Conservation (phyloP, 495 filamentous ascomycete genomes). For the Penicillium odoratum region DNA sequence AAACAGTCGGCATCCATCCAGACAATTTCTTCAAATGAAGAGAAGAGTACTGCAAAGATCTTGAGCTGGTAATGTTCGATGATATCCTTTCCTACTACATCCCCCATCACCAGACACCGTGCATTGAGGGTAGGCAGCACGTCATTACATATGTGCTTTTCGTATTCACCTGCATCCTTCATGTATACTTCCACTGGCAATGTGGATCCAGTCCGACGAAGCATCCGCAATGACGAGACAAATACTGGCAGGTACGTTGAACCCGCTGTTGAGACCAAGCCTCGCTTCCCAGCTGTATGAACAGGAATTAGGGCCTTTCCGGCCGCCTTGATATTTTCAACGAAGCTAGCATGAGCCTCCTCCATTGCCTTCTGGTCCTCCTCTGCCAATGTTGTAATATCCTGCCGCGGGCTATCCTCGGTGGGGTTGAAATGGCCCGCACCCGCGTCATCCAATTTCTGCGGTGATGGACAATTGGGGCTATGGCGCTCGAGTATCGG, state of each 20-base stretch:
- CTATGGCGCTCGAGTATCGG: slow-evolving; percentile 35
- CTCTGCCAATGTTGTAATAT: slow-evolving; percentile 36
- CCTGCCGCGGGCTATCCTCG: slow-evolving; percentile 32
- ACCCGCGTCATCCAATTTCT: slow-evolving; percentile 22
- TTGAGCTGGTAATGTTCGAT: slow-evolving; percentile 60
- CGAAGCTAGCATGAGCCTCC: slow-evolving; percentile 44
- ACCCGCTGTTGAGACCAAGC: slow-evolving; percentile 55
- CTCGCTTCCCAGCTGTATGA: slow-evolving; percentile 48
- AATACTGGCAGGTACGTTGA: slow-evolving; percentile 47
- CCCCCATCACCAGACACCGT: slow-evolving; percentile 50
- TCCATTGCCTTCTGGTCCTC: slow-evolving; percentile 36
- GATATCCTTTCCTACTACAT: slow-evolving; percentile 39
- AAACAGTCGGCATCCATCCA: slow-evolving; percentile 64
- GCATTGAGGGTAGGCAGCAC: slow-evolving; percentile 53
- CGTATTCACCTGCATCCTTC: slow-evolving; percentile 49
- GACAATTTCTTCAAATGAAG: slow-evolving; percentile 59
- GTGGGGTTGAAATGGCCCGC: slow-evolving; percentile 36
- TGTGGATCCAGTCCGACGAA: slow-evolving; percentile 54
- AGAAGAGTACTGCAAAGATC: slow-evolving; percentile 60
- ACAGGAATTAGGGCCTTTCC: slow-evolving; percentile 37
- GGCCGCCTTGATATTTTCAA: slow-evolving; percentile 34
- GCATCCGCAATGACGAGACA: slow-evolving; percentile 55
- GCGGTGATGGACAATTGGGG: slow-evolving; percentile 35
- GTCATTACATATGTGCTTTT: slow-evolving; percentile 52
- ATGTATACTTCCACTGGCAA: slow-evolving; percentile 62